phyloP scores from a whole-genome alignment of 2,329 filamentous ascomycete genomes.

The Pseudogymnoascus sp. region DNA sequence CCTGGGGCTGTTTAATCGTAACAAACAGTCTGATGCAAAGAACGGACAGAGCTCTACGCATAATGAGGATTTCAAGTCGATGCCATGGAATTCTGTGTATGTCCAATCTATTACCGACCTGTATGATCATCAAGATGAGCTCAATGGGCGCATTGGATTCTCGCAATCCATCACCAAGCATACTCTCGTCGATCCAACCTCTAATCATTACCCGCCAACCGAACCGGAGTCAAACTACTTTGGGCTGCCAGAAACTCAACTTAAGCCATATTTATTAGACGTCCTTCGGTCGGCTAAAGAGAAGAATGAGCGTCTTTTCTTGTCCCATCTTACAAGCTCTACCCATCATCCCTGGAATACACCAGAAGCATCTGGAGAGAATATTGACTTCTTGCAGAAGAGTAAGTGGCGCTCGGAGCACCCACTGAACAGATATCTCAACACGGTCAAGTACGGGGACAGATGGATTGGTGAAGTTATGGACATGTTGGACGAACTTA shows the following conservation, averaged over 20 bases:
- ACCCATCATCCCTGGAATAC: conserved; percentile 39
- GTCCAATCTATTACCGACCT: conserved; percentile 34
- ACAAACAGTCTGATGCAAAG: too few species aligned
- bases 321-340: conserved; percentile 32
- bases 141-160: conserved; percentile 34
- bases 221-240: conserved; percentile 36
- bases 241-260: conserved; percentile 35
- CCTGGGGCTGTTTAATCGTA: conserved; percentile 31
- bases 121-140: conserved; percentile 31
- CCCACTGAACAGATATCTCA: conserved; percentile 35
- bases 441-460: conserved; percentile 35
- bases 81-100: conserved; percentile 31
- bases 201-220: conserved; percentile 26
- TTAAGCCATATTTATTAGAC: conserved; percentile 34
- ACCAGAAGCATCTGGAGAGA: conserved; percentile 26
- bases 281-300: conserved; percentile 26
- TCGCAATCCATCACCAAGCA: conserved; percentile 26
- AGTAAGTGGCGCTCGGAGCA: conserved; percentile 15
- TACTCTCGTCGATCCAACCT: conserved; percentile 21
- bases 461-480: conserved; percentile 34
- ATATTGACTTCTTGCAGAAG: conserved; percentile 27
- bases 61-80: conserved; percentile 15
- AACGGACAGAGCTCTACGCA: neutral
- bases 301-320: conserved; percentile 29
- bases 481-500: conserved; percentile 35